Evolutionary conservation across 164 flowering plant genomes (phyloP), one percentile per base, ranked within the genome.

Genomic region (Amborella trichopoda): DNA sequence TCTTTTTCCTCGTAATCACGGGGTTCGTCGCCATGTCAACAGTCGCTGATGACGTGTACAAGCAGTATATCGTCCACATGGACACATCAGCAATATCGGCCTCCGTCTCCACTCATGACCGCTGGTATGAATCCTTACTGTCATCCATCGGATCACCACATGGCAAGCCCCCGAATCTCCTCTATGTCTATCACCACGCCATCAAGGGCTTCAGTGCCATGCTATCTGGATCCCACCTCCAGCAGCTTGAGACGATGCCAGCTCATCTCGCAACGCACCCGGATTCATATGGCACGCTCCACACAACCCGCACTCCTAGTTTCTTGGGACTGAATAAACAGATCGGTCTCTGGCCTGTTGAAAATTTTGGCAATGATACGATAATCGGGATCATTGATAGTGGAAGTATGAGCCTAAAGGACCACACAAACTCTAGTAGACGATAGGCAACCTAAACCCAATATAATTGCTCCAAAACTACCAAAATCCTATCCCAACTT

Each of bases 321-420:
- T 85, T 74, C 54, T 72, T 80, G 3, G 47, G 60, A 13, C 77
- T 80, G 11, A 74, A 66, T 36, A 20, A 64, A 0, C 6, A 3
- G 12, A 3, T 49, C 0, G 81, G 87, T 11, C 55, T 71, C 0
- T 80, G 81, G 83, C 83, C 77, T 1, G 73, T 68, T 18, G 69
- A 83, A 2, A 23, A 62, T 3, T 74, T 52, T 30, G 85, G 81
- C 3, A 40, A 68, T 26, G 82, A 67, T 23, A 72, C 83, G 3
- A 75, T 86, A 30, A 40, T 80, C 6, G 93, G 87, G 0, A 53
- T 80, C 9, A 47, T 86, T 9, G 96, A 86, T 52, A 46, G 65
- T 0, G 93, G 89, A n/a, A n/a, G n/a, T n/a, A n/a, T n/a, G n/a
- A n/a, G n/a, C n/a, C n/a, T n/a, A n/a, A n/a, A n/a, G n/a, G n/a